Evolutionary conservation across 768 basidiomycete genomes (phyloP), one percentile per base, ranked within the genome.

Genomic region (Pleurotus ostreatus): DNA sequence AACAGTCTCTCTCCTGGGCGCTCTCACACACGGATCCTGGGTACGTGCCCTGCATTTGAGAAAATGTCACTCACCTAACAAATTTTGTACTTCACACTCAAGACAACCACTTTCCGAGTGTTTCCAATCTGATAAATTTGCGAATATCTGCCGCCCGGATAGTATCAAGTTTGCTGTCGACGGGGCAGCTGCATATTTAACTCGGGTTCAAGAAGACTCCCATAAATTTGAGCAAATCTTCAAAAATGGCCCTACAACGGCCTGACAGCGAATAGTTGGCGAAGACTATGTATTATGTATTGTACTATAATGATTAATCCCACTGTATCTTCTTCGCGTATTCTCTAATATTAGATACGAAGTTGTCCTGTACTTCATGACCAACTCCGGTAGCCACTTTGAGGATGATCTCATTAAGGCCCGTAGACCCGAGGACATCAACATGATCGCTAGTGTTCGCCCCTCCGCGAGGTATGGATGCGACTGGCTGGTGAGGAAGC

Each of bases 401-500:
- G 26, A 97, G 69, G 56, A 98, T 82, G n/a, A 97, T 84, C 67
- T 94, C 90, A 68, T 96, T 98, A 57, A 98, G 65, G 11, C 81
- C 79, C 0, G 84, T 88, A 8, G 91, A 87, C 5, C 95, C 84
- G 22, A 86, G 76, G 54, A 92, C 83, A 68, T 92, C 95, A 34
- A 98, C 85, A 64, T 97, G 93, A 67, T 96, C 92, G 46, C 89
- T 85, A 1, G 95, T 96, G 59, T 88, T 90, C 2, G 94, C 91
- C 1, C 95, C 97, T 40, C 97, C 96, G 25, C 96, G 83, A 49
- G 82, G 96, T 61, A 83, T 91, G 41, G 70, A 83, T 55, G 74
- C 60, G 46, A 85, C 75, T 6, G 94, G 95, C 9, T 77, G 78
- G 73, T 98, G 95, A 47, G 87, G 86, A 55, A 93, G 78, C 89